Evolutionary conservation across 352 stramenopile genomes (phyloP).

Genomic region (Pythium biforme): DNA sequence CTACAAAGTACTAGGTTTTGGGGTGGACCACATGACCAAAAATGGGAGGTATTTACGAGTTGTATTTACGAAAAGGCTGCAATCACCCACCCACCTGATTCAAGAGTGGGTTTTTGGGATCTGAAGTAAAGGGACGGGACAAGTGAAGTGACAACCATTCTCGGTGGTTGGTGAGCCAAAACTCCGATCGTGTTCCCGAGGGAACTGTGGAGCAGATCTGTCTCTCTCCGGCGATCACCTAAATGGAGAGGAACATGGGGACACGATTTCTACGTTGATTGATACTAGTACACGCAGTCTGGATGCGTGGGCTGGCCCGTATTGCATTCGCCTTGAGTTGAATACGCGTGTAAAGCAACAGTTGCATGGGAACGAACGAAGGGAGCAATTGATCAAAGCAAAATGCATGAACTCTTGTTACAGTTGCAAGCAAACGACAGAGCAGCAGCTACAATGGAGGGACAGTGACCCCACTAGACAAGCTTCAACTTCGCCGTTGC

Average conservation of each 20-base stretch:
- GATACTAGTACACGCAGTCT: no score
- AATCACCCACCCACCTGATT: not conserved
- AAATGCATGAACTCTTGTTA: slow-evolving; percentile 31
- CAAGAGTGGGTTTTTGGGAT: not conserved
- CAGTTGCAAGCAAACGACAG: slow-evolving; percentile 8
- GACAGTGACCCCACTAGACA: not conserved
- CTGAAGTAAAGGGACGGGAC: slow-evolving; percentile 14
- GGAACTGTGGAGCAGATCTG: not conserved
- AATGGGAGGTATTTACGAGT: not conserved
- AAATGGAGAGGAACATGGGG: not conserved
- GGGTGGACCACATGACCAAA: slow-evolving; percentile 2
- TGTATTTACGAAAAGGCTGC: not conserved
- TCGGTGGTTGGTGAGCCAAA: slow-evolving; percentile 5
- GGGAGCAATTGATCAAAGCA: slow-evolving; percentile 5
- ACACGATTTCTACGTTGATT: not conserved
- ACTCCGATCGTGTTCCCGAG: not conserved
- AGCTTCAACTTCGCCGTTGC: not conserved
- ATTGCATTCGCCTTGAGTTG: not conserved
- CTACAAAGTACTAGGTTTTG: slow-evolving; percentile 9
- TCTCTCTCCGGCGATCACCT: slow-evolving; percentile 10
- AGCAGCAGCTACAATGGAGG: not conserved
- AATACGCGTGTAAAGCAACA: not conserved
- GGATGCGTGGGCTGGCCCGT: no score
- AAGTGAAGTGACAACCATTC: slow-evolving; percentile 16
- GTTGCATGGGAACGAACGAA: not conserved